Conservation (phyloP, 2,329 filamentous ascomycete genomes). For the Pseudocercospora pini-densiflorae region DNA sequence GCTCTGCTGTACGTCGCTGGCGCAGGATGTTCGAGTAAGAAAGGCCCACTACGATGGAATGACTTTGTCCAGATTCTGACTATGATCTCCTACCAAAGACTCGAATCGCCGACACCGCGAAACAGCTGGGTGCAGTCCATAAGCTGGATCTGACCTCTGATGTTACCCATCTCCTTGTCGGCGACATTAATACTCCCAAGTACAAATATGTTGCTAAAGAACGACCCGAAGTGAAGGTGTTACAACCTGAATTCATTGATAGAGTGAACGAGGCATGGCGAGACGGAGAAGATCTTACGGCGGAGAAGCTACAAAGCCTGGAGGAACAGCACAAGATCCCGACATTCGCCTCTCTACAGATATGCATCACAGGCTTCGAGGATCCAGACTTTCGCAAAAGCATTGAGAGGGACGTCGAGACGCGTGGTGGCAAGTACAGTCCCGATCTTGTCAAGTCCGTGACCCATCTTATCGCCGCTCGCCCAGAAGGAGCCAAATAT, state of each 20-base stretch:
- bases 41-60: conserved; percentile 3
- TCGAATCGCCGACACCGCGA: conserved; percentile 60
- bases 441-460: conserved; percentile 85
- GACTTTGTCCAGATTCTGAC: conserved; percentile 13
- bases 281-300: conserved; percentile 57
- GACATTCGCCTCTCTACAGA: conserved; percentile 64
- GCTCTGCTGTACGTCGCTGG: conserved; percentile 41
- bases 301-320: conserved; percentile 73
- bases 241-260: conserved; percentile 83
- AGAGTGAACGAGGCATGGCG: conserved; percentile 76
- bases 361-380: conserved; percentile 73
- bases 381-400: conserved; percentile 68
- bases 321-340: conserved; percentile 72
- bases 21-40: conserved; percentile 41
- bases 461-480: conserved; percentile 83
- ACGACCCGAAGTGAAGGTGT: conserved; percentile 80
- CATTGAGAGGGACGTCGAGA: conserved; percentile 69
- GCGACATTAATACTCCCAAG: conserved; percentile 86
- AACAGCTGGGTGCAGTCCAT: conserved; percentile 84
- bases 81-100: conserved; percentile 27
- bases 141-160: conserved; percentile 94
- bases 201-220: conserved; percentile 94
- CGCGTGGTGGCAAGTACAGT: conserved; percentile 81
- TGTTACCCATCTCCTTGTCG: conserved; percentile 92
- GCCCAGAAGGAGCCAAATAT: conserved; percentile 86